phyloP scores from a whole-genome alignment of 1,284 basidiomycete genomes.

The Cryptococcus sp. region DNA sequence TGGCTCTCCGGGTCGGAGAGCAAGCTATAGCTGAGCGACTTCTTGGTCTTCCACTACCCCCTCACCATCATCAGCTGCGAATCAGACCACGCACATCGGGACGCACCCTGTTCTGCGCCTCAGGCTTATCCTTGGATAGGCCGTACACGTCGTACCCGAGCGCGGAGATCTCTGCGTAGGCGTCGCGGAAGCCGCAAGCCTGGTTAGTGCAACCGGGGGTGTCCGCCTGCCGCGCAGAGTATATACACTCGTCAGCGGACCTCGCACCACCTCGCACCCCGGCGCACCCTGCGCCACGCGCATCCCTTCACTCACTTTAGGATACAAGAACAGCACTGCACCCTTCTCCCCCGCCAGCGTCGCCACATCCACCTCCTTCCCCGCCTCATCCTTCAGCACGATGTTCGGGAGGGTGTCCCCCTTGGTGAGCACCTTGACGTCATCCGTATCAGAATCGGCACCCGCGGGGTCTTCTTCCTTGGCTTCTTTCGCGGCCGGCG shows the following conservation, averaged over 20 bases:
- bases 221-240: conserved; percentile 50
- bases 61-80: background rate
- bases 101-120: conserved; percentile 71
- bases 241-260: background rate
- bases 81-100: background rate
- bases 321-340: conserved; percentile 70
- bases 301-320: conserved; percentile 49
- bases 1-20: conserved; percentile 80
- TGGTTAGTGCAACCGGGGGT: conserved; percentile 75
- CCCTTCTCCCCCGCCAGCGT: conserved; percentile 60
- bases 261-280: no score
- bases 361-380: conserved; percentile 47
- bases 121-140: conserved; percentile 74
- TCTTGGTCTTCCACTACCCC: conserved; percentile 54
- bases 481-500: conserved; percentile 28
- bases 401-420: conserved; percentile 75
- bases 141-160: conserved; percentile 76
- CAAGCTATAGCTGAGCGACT: conserved; percentile 75
- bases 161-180: conserved; percentile 67
- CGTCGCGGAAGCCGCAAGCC: conserved; percentile 83
- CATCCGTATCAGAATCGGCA: conserved; percentile 32
- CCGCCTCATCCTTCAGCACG: conserved; percentile 63
- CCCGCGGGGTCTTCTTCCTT: conserved; percentile 34
- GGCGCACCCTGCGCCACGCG: no score
- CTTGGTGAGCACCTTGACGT: conserved; percentile 55